These are phyloP conservation scores for Diplodia sapinea DNA, from an alignment of 2,329 filamentous ascomycete species.

Conservation along the genomic window DNA sequence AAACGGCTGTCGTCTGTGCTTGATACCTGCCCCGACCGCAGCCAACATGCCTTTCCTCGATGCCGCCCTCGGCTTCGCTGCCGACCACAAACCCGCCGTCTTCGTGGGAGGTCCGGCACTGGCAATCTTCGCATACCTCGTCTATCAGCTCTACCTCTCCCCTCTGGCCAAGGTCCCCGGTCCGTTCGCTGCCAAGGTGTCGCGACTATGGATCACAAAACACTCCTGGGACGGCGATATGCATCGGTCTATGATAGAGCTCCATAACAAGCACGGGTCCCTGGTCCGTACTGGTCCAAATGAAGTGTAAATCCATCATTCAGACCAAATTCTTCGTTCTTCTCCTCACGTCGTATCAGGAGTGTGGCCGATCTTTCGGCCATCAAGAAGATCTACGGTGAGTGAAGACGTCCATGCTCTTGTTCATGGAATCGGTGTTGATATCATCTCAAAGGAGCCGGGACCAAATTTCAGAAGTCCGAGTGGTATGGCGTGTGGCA, in stretches of 20 bases:
- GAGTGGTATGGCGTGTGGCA: constrained; percentile 51
- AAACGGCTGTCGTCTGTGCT: constrained; percentile 10
- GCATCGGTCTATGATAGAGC: constrained; percentile 38
- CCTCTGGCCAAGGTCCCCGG: constrained; percentile 40
- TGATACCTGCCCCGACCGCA: not conserved
- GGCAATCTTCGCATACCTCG: constrained; percentile 28
- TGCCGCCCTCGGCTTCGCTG: not conserved
- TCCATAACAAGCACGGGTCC: constrained; percentile 41
- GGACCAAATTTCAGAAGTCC: constrained; percentile 50
- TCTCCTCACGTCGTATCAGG: not conserved
- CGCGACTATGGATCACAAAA: constrained; percentile 41
- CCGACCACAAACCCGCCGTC: constrained; percentile 4
- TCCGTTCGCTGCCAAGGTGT: constrained; percentile 39
- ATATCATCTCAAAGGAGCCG: constrained; percentile 39
- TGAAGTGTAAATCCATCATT: constrained; percentile 13
- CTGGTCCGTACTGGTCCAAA: constrained; percentile 37
- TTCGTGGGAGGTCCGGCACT: not conserved
- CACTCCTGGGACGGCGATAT: constrained; percentile 43
- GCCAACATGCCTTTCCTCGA: constrained; percentile 22
- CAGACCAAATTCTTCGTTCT: not conserved
- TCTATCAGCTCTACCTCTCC: constrained; percentile 35
- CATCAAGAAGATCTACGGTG: constrained; percentile 39
- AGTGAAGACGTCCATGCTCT: not conserved
- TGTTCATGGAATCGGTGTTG: not conserved
- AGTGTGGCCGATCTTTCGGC: constrained; percentile 27